Evolutionary conservation across 129 eudicot species (phyloP).

Genomic region (Arctium lappa): DNA sequence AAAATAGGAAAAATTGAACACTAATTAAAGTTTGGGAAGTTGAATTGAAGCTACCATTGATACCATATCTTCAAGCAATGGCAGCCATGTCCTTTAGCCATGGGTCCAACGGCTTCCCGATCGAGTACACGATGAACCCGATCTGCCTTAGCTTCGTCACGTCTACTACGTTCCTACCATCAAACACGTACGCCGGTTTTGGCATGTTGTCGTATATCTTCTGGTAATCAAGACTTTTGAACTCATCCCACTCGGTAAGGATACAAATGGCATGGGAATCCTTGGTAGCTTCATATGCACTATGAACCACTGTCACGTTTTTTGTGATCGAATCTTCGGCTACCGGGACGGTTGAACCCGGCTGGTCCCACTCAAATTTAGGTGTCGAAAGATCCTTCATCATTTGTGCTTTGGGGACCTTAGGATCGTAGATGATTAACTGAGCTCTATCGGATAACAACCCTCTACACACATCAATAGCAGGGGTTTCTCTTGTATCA

Average conservation of each 20-base stretch:
- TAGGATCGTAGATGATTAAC: constrained; percentile 50
- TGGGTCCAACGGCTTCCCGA: constrained; percentile 63
- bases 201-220: constrained; percentile 52
- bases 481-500: constrained; percentile 64
- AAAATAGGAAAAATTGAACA: neutral
- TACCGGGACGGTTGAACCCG: constrained; percentile 17
- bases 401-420: constrained; percentile 52
- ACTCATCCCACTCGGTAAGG: constrained; percentile 68
- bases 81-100: constrained; percentile 66
- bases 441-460: constrained; percentile 49
- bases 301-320: constrained; percentile 36
- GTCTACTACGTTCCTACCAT: constrained; percentile 57
- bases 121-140: constrained; percentile 62
- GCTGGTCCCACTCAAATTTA: constrained; percentile 50
- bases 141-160: constrained; percentile 41
- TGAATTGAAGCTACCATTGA: neutral
- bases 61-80: constrained; percentile 25
- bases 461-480: constrained; percentile 60
- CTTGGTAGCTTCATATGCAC: constrained; percentile 53
- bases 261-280: constrained; percentile 61
- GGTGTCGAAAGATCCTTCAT: constrained; percentile 45
- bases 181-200: constrained; percentile 61
- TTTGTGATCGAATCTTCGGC: constrained; percentile 21
- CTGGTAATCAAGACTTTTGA: constrained; percentile 46
- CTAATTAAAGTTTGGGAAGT: neutral